Evolutionary conservation across 1,284 basidiomycete genomes (phyloP).

Genomic region (Sporisorium scitamineum): DNA sequence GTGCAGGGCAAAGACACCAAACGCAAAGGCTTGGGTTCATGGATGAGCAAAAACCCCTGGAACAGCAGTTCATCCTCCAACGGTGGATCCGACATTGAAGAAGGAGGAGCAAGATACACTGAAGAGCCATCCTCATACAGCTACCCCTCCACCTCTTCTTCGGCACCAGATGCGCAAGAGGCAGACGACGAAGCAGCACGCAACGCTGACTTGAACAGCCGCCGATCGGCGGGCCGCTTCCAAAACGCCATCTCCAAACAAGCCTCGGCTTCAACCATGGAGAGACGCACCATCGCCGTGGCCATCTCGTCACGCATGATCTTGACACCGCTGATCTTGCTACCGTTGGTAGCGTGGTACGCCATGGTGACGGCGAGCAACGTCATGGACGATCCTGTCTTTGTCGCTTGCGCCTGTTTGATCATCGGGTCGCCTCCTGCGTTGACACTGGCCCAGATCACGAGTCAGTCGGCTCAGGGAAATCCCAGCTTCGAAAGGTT

Average conservation of each 20-base stretch:
- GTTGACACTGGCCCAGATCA: slow-evolving; percentile 76
- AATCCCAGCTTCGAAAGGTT: slow-evolving; percentile 91
- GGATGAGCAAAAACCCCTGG: slow-evolving; percentile 50
- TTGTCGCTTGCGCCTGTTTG: slow-evolving; percentile 82
- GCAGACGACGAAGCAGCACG: slow-evolving; percentile 27
- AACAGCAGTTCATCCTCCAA: slow-evolving; percentile 31
- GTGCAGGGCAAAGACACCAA: slow-evolving; percentile 33
- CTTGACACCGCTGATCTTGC: slow-evolving; percentile 80
- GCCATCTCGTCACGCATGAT: slow-evolving; percentile 85
- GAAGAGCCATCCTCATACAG: slow-evolving; percentile 30
- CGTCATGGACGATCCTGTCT: slow-evolving; percentile 76
- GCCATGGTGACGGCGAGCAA: slow-evolving; percentile 46
- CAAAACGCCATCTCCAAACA: slow-evolving; percentile 30
- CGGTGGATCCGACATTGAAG: slow-evolving; percentile 40
- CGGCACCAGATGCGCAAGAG: not conserved
- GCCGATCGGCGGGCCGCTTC: slow-evolving; percentile 28
- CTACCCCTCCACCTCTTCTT: not conserved
- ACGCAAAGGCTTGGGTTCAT: slow-evolving; percentile 39
- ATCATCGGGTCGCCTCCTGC: slow-evolving; percentile 84
- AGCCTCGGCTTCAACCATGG: slow-evolving; percentile 37
- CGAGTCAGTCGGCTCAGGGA: slow-evolving; percentile 78
- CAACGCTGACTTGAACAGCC: slow-evolving; percentile 48
- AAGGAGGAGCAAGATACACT: slow-evolving; percentile 22
- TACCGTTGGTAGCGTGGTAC: slow-evolving; percentile 65
- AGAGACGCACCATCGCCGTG: slow-evolving; percentile 81